Conservation (phyloP, 2,329 filamentous ascomycete species). For the Pezicula radicicola region DNA sequence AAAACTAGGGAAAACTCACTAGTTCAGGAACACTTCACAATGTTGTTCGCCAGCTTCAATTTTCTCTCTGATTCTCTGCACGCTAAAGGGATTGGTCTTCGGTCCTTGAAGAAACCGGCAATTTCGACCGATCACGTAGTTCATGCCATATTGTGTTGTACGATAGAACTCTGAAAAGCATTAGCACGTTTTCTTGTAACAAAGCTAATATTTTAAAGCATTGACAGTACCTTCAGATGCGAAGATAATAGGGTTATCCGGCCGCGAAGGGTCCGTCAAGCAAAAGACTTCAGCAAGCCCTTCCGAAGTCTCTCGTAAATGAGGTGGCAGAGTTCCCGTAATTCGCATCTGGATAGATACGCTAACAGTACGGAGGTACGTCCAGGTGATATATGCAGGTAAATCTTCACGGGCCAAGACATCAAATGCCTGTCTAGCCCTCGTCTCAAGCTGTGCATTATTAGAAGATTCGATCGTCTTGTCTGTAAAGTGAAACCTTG, state of each 20-base stretch:
- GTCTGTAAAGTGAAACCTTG: no score
- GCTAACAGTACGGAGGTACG: conserved; percentile 68
- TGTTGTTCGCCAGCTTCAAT: conserved; percentile 63
- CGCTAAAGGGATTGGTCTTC: conserved; percentile 61
- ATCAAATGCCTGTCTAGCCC: conserved; percentile 63
- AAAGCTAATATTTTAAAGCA: conserved; percentile 1
- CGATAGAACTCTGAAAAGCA: conserved; percentile 61
- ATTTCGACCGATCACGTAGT: conserved; percentile 73
- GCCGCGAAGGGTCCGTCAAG: conserved; percentile 68
- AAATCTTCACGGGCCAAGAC: conserved; percentile 64
- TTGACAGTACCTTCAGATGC: conserved; percentile 62
- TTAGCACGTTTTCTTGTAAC: no score
- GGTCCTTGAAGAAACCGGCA: conserved; percentile 78
- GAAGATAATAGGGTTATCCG: conserved; percentile 75
- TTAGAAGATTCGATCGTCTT: no score
- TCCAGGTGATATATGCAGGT: conserved; percentile 68
- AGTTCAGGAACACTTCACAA: conserved; percentile 74
- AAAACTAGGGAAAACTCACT: conserved; percentile 37
- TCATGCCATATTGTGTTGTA: conserved; percentile 72
- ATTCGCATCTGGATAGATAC: conserved; percentile 65
- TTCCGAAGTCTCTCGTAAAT: conserved; percentile 67
- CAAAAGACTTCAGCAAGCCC: conserved; percentile 76
- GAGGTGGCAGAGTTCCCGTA: conserved; percentile 61
- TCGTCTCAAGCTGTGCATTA: conserved; percentile 46
- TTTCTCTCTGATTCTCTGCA: conserved; percentile 59